phyloP scores from a whole-genome alignment of 345 rosid genomes.

The Brassica rapa region DNA sequence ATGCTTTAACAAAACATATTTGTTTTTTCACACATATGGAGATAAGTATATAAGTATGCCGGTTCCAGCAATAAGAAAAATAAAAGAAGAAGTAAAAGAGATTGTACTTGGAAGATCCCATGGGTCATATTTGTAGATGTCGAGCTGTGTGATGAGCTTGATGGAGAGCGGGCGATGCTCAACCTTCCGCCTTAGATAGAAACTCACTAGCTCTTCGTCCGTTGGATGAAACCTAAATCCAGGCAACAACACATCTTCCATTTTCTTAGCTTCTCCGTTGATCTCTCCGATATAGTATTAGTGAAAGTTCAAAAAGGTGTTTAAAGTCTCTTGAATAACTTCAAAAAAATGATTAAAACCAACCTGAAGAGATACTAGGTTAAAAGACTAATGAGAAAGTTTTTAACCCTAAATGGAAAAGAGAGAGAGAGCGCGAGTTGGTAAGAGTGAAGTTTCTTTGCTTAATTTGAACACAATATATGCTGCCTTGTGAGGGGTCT shows the following conservation, averaged over 20 bases:
- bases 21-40: not conserved
- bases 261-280: conserved; percentile 46
- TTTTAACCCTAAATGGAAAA: conserved; percentile 5
- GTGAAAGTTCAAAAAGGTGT: not conserved
- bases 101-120: conserved; percentile 84
- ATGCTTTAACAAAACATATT: not conserved
- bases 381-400: not conserved
- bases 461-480: conserved; percentile 56
- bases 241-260: conserved; percentile 70
- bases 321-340: not conserved
- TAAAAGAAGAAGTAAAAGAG: not conserved
- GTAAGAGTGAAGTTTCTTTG: conserved; percentile 32
- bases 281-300: conserved; percentile 40
- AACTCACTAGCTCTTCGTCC: conserved; percentile 84
- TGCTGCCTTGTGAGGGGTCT: conserved; percentile 68
- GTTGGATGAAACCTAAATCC: conserved; percentile 92
- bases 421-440: not conserved
- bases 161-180: conserved; percentile 64
- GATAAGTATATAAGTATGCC: not conserved
- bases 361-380: not conserved
- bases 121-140: conserved; percentile 82
- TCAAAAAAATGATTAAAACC: not conserved
- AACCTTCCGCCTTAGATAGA: conserved; percentile 72
- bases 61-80: too few relatives aligned
- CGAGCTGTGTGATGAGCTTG: conserved; percentile 77